Conservation (phyloP, 2,329 filamentous ascomycete species). For the Trichophaea hybrida region DNA sequence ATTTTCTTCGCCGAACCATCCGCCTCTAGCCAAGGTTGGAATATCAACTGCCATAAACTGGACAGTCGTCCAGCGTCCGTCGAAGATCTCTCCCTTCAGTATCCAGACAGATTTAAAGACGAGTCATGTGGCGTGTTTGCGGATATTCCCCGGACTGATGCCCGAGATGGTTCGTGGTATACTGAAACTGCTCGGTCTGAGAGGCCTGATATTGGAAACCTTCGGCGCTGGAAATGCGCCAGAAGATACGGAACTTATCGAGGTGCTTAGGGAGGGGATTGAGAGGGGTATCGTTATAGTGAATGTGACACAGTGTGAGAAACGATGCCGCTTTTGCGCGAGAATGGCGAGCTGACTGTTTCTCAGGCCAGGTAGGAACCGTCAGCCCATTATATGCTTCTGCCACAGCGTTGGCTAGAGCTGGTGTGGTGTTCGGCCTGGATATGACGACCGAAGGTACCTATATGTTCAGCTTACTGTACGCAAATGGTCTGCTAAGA, state of each 20-base stretch:
- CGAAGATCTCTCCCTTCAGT: constrained; percentile 56
- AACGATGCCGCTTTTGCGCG: constrained; percentile 13
- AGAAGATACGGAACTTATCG: constrained; percentile 64
- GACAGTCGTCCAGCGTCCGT: constrained; percentile 61
- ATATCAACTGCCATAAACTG: constrained; percentile 70
- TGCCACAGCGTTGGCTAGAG: constrained; percentile 61
- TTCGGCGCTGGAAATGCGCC: constrained; percentile 90
- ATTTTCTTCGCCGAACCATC: constrained; percentile 75
- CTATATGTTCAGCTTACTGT: neutral
- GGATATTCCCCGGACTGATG: constrained; percentile 83
- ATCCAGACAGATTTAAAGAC: constrained; percentile 66
- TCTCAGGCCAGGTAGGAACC: constrained; percentile 46
- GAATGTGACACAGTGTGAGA: constrained; percentile 77
- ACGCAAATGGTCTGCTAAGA: neutral
- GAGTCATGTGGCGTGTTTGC: constrained; percentile 74
- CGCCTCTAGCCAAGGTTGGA: constrained; percentile 66
- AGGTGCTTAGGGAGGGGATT: constrained; percentile 62
- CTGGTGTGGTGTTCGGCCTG: constrained; percentile 76
- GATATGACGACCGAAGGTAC: constrained; percentile 65
- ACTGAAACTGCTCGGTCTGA: constrained; percentile 57
- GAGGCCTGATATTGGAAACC: constrained; percentile 74
- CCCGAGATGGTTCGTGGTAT: constrained; percentile 88
- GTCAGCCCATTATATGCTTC: constrained; percentile 67
- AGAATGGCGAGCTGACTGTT: neutral
- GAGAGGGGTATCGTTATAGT: constrained; percentile 71